Evolutionary conservation across 164 flowering plant species (phyloP).

Genomic region (Dillenia suffruticosa): DNA sequence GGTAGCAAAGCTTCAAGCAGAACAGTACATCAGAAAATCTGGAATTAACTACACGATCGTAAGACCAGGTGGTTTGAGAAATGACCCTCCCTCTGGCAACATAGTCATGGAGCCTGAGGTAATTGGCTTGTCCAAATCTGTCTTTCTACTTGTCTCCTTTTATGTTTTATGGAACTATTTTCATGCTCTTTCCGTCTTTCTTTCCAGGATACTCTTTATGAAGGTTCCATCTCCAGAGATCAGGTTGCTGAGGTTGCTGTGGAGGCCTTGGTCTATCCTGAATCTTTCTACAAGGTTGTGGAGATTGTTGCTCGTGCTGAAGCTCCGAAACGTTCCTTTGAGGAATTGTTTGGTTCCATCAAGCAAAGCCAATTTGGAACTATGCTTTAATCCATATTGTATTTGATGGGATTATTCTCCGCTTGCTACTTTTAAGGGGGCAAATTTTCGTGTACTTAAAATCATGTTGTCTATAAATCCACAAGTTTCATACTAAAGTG

Average conservation of each 20-base stretch:
- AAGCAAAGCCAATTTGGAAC: constrained; percentile 36
- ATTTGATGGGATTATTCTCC: constrained; percentile 1
- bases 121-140: neutral
- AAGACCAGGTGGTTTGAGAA: constrained; percentile 93
- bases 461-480: neutral
- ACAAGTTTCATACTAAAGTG: too few species aligned
- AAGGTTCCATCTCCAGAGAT: constrained; percentile 85
- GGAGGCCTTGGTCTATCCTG: constrained; percentile 68
- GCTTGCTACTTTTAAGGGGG: neutral
- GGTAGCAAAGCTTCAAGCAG: constrained; percentile 95
- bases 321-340: constrained; percentile 74
- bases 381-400: neutral
- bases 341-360: constrained; percentile 74
- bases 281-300: constrained; percentile 84
- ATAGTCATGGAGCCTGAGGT: constrained; percentile 94
- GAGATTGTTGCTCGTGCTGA: constrained; percentile 81
- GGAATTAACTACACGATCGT: constrained; percentile 94
- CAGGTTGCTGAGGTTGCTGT: constrained; percentile 95
- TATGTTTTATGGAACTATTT: neutral
- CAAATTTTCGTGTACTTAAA: neutral
- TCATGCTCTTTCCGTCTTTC: neutral
- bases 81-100: constrained; percentile 85
- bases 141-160: neutral
- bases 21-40: constrained; percentile 70
- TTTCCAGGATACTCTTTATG: constrained; percentile 71